Percentiles rank a stretch among this genome's conserved stretches.
These are phyloP conservation scores for Syncephalastrum racemosum DNA, from an alignment of 371 early-diverging fungal species.

Conservation along the genomic window DNA sequence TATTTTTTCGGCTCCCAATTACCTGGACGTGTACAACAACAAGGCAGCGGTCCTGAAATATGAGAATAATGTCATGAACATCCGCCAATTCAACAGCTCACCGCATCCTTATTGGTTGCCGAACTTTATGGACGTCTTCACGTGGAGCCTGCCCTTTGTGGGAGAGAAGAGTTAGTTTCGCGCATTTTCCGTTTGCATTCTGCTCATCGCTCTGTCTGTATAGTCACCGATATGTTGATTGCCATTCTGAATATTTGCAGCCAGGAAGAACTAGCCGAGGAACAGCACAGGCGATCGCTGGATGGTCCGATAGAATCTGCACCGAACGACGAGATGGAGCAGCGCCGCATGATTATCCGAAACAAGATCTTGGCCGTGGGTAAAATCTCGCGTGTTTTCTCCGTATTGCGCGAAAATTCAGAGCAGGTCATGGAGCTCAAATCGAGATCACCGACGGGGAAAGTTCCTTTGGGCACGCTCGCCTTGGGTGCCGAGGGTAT, in stretches of 20 bases:
- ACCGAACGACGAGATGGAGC: constrained; percentile 39
- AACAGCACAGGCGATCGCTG: constrained; percentile 9
- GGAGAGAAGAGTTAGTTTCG: constrained; percentile 87
- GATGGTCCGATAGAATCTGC: constrained; percentile 5
- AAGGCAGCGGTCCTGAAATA: constrained; percentile 97
- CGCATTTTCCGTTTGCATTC: background rate
- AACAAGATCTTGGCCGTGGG: constrained; percentile 94
- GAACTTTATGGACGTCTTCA: constrained; percentile 97
- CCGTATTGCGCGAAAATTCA: constrained; percentile 84
- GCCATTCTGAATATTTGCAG: constrained; percentile 90
- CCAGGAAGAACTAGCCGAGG: constrained; percentile 66
- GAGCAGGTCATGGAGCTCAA: constrained; percentile 93
- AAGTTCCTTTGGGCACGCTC: constrained; percentile 82
- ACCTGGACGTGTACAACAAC: constrained; percentile 97
- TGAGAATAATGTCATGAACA: constrained; percentile 96
- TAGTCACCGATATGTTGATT: constrained; percentile 92
- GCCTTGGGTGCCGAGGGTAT: constrained; percentile 91
- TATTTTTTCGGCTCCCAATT: constrained; percentile 98
- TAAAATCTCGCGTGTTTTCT: constrained; percentile 85
- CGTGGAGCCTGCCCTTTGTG: constrained; percentile 98
- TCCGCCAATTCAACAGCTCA: constrained; percentile 81
- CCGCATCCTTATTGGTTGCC: constrained; percentile 98
- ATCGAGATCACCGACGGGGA: constrained; percentile 74
- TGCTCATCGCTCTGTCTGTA: background rate
- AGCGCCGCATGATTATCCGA: constrained; percentile 71